These are phyloP conservation scores for Fusarium kyushuense DNA, from an alignment of 2,329 filamentous ascomycete species.

Conservation along the genomic window DNA sequence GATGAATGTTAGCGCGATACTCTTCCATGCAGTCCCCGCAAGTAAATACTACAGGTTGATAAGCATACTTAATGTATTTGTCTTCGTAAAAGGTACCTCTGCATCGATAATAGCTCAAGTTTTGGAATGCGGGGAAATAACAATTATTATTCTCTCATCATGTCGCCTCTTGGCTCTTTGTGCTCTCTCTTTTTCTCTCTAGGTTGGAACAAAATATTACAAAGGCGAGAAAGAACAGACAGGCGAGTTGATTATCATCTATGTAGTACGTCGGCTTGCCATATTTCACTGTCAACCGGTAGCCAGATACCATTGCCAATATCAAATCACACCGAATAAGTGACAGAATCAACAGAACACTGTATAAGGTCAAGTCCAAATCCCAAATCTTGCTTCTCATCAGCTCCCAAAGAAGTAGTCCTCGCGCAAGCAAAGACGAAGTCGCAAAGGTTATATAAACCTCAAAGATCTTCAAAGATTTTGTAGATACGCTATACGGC, in stretches of 20 bases:
- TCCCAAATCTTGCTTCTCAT: neutral
- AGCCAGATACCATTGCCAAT: neutral
- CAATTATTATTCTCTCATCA: slow-evolving; percentile 1
- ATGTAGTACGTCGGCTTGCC: neutral
- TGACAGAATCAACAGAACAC: neutral
- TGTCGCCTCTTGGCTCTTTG: neutral
- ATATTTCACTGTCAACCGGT: neutral
- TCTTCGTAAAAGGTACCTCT: neutral
- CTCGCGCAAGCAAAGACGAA: neutral
- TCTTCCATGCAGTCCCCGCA: neutral
- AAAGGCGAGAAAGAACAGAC: neutral
- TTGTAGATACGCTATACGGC: slow-evolving; percentile 2
- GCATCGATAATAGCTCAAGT: neutral
- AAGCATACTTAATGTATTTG: neutral
- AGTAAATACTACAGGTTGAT: neutral
- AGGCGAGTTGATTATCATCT: neutral
- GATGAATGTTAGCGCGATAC: slow-evolving; percentile 19
- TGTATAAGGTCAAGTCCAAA: neutral
- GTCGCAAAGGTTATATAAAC: neutral
- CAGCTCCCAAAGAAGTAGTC: neutral
- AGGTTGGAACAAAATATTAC: neutral
- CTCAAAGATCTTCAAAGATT: neutral
- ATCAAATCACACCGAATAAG: neutral
- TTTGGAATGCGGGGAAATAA: slow-evolving; percentile 19
- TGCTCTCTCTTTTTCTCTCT: neutral